These are phyloP conservation scores for Trichosporon sp. DNA, from an alignment of 1,284 basidiomycete genomes.

Conservation along the genomic window DNA sequence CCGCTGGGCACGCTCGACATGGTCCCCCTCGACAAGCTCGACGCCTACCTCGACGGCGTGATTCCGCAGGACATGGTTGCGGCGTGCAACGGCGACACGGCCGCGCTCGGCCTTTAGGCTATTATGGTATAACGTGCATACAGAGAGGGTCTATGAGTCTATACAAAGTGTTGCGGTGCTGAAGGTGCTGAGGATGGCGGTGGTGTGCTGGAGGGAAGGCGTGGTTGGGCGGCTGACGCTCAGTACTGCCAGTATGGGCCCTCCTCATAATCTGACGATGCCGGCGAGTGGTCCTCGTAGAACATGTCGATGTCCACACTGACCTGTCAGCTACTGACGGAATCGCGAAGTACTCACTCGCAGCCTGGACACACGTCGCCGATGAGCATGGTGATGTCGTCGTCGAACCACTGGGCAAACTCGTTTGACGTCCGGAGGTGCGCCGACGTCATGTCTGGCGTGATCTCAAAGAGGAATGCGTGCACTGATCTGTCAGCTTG, in stretches of 20 bases:
- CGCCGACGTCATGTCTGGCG: neutral
- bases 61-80: constrained; percentile 25
- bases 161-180: neutral
- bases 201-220: neutral
- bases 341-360: neutral
- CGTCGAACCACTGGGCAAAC: constrained; percentile 1
- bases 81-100: neutral
- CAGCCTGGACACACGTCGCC: neutral
- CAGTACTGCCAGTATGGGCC: neutral
- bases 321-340: neutral
- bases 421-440: neutral
- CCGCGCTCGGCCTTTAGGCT: neutral
- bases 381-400: constrained; percentile 2
- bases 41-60: constrained; percentile 26
- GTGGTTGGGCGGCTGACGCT: neutral
- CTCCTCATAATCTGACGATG: neutral
- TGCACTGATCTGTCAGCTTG: neutral
- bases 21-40: constrained; percentile 25
- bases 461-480: constrained; percentile 1
- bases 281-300: neutral
- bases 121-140: neutral
- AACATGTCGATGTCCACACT: constrained; percentile 1
- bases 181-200: neutral
- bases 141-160: neutral
- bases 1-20: constrained; percentile 35